A percentile compares a stretch with the other conserved stretches of the same genome.
Evolutionary conservation across 192 early-diverging fungal species (phyloP).

Genomic region (Martensiomyces pterosporus): DNA sequence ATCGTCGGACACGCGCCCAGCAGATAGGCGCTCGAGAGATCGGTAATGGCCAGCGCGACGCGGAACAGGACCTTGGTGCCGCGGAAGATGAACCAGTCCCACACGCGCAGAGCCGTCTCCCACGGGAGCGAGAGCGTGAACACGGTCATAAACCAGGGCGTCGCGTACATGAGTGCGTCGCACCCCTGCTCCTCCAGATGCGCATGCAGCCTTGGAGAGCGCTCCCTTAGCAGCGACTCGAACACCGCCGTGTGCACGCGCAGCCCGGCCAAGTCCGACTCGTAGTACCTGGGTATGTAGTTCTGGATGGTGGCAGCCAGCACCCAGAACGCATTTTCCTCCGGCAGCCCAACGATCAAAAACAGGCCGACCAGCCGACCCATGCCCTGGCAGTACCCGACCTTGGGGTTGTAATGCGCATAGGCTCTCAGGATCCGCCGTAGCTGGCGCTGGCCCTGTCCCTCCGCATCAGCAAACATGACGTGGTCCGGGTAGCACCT

Average conservation of each 20-base stretch:
- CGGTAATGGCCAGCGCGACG: slow-evolving; percentile 72
- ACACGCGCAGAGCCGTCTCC: slow-evolving; percentile 80
- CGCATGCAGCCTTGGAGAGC: slow-evolving; percentile 60
- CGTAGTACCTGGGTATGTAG: slow-evolving; percentile 78
- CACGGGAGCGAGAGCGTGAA: slow-evolving; percentile 87
- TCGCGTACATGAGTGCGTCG: slow-evolving; percentile 82
- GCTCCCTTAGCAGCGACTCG: slow-evolving; percentile 67
- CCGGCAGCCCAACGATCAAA: slow-evolving; percentile 74
- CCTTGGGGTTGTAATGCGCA: slow-evolving; percentile 74
- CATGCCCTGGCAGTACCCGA: slow-evolving; percentile 98
- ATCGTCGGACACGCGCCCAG: slow-evolving; percentile 71
- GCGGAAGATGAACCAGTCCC: slow-evolving; percentile 85
- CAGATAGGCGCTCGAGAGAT: slow-evolving; percentile 57
- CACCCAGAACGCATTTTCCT: slow-evolving; percentile 89
- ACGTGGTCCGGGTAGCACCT: slow-evolving; percentile 87
- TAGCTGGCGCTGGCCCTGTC: slow-evolving; percentile 73
- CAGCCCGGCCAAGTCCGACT: slow-evolving; percentile 65
- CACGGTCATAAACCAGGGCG: slow-evolving; percentile 91
- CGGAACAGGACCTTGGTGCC: slow-evolving; percentile 82
- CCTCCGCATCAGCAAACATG: slow-evolving; percentile 67
- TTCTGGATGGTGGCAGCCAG: slow-evolving; percentile 70
- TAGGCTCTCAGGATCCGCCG: slow-evolving; percentile 79
- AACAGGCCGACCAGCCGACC: slow-evolving; percentile 87
- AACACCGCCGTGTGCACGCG: slow-evolving; percentile 80
- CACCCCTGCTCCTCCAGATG: slow-evolving; percentile 74